phyloP scores from a whole-genome alignment of 352 stramenopile genomes.

The Blastocystis sp. region DNA sequence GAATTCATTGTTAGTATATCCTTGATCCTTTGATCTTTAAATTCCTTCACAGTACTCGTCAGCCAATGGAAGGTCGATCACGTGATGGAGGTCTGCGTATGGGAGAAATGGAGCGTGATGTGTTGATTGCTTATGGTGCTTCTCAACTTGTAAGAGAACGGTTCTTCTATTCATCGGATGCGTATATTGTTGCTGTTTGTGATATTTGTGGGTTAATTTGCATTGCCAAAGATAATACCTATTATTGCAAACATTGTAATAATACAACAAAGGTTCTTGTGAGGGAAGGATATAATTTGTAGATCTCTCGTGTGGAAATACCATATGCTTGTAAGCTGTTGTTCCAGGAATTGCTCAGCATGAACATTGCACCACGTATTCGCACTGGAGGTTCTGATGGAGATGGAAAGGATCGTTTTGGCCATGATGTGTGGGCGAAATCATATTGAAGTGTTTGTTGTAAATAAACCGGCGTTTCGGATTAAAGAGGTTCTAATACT shows the following conservation, averaged over 20 bases:
- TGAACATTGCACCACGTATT: slow-evolving; percentile 96
- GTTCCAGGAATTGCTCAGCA: slow-evolving; percentile 98
- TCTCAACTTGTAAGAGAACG: slow-evolving; percentile 98
- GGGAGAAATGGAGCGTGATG: slow-evolving; percentile 99
- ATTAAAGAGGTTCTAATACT: not conserved
- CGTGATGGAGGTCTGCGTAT: slow-evolving; percentile 95
- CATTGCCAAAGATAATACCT: slow-evolving; percentile 91
- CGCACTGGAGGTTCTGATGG: slow-evolving; percentile 73
- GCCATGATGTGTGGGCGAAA: slow-evolving; percentile 46
- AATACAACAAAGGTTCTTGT: slow-evolving; percentile 75
- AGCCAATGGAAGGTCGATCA: slow-evolving; percentile 95
- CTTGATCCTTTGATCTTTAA: not conserved
- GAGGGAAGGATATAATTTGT: slow-evolving; percentile 45
- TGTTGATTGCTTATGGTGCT: slow-evolving; percentile 95
- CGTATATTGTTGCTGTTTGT: slow-evolving; percentile 96
- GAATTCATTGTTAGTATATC: slow-evolving; percentile 58
- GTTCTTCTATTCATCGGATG: slow-evolving; percentile 96
- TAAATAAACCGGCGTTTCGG: not conserved
- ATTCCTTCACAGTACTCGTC: slow-evolving; percentile 92
- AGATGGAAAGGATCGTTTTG: slow-evolving; percentile 61
- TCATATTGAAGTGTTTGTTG: slow-evolving; percentile 41
- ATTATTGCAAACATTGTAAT: slow-evolving; percentile 87
- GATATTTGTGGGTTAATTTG: slow-evolving; percentile 92
- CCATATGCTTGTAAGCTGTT: slow-evolving; percentile 99
- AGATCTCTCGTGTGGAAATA: slow-evolving; percentile 90